These are phyloP conservation scores for Zasmidium angulare DNA, from an alignment of 2,329 filamentous ascomycete genomes.

Conservation along the genomic window DNA sequence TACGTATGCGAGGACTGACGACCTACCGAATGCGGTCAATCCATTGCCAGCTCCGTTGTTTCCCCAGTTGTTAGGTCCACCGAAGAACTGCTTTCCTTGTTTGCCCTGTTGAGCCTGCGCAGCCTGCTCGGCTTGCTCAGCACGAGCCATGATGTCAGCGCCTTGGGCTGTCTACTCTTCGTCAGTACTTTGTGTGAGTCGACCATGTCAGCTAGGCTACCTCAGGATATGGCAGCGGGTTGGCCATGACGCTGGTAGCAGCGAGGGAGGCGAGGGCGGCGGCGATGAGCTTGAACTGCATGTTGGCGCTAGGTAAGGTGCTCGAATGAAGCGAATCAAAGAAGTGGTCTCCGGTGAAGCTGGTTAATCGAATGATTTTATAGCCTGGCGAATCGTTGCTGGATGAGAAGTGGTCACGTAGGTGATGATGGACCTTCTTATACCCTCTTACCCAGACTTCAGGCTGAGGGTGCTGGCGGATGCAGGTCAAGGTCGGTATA, in stretches of 20 bases:
- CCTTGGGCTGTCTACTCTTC: not conserved
- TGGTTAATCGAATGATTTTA: not conserved
- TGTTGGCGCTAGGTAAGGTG: not conserved
- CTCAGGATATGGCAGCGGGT: not conserved
- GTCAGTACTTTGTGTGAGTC: no score
- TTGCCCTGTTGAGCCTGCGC: not conserved
- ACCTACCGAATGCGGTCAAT: not conserved
- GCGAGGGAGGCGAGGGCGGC: conserved; percentile 19
- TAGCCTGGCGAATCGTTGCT: not conserved
- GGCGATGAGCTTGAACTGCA: conserved; percentile 6
- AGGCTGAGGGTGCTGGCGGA: not conserved
- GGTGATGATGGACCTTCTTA: not conserved
- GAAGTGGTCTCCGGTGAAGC: not conserved
- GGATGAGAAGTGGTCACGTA: not conserved
- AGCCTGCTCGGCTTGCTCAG: conserved; percentile 4
- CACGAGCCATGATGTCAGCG: not conserved
- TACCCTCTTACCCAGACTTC: not conserved
- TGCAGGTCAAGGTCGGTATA: not conserved
- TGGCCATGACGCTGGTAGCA: not conserved
- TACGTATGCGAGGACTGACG: not conserved
- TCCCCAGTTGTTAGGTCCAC: not conserved
- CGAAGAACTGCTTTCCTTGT: not conserved
- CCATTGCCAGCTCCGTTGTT: not conserved
- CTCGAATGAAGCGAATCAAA: not conserved
- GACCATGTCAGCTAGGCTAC: no score